These are phyloP conservation scores for Glycine soja DNA, from an alignment of 306 rosid species.

Conservation along the genomic window DNA sequence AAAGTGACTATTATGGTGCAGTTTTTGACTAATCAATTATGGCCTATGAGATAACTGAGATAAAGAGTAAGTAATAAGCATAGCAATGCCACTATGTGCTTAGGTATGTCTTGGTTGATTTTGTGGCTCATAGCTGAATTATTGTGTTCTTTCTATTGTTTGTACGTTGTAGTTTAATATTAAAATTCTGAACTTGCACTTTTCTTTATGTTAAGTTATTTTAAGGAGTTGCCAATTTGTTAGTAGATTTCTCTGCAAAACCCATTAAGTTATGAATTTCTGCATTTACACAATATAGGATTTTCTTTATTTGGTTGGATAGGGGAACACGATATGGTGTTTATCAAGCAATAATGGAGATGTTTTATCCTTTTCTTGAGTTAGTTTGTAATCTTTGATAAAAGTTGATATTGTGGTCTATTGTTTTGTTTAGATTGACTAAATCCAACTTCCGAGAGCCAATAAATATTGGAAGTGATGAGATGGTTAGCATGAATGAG, in stretches of 20 bases:
- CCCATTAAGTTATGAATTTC: background rate
- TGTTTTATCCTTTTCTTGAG: background rate
- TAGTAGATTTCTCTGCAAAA: constrained; percentile 29
- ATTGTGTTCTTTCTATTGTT: background rate
- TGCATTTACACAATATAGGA: constrained; percentile 12
- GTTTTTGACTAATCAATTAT: constrained; percentile 47
- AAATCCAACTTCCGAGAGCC: constrained; percentile 98
- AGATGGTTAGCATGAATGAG: constrained; percentile 99
- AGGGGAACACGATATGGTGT: background rate
- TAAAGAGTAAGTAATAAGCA: constrained; percentile 80
- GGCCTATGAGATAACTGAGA: constrained; percentile 79
- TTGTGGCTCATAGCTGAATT: constrained; percentile 26
- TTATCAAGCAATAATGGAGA: background rate
- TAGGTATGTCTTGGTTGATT: constrained; percentile 58
- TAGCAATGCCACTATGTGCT: constrained; percentile 62
- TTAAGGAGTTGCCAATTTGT: background rate
- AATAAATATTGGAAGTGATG: constrained; percentile 97
- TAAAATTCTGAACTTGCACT: background rate
- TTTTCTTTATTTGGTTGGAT: constrained; percentile 12
- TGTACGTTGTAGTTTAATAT: constrained; percentile 13
- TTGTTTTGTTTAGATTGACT: too few species aligned
- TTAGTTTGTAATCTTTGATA: constrained; percentile 5
- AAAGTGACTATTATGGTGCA: too few species aligned
- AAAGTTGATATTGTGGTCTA: too few species aligned
- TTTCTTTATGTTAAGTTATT: constrained; percentile 25